phyloP scores from a whole-genome alignment of 1,139 yeast species.

The Fermentozyma sake region DNA sequence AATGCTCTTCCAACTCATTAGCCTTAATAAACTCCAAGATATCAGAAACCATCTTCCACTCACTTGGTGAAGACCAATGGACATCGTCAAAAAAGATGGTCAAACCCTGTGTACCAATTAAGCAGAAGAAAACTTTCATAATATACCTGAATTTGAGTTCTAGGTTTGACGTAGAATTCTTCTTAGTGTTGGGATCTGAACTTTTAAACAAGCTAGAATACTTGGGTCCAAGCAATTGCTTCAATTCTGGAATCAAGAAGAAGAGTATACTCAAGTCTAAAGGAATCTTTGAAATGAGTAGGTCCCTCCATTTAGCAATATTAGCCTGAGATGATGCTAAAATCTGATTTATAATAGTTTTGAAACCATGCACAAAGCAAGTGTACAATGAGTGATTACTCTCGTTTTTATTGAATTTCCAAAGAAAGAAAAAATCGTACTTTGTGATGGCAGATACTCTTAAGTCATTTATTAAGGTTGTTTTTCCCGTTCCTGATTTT shows the following conservation, averaged over 20 bases:
- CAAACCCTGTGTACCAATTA: conserved; percentile 41
- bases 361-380: conserved; percentile 31
- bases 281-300: conserved; percentile 35
- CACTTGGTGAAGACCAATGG: conserved; percentile 38
- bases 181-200: conserved; percentile 13
- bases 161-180: conserved; percentile 19
- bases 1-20: conserved; percentile 15
- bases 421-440: conserved; percentile 36
- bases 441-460: conserved; percentile 32
- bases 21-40: conserved; percentile 18
- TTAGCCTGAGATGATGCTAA: conserved; percentile 34
- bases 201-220: conserved; percentile 16
- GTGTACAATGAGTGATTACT: conserved; percentile 26
- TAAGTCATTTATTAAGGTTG: conserved; percentile 40
- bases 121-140: conserved; percentile 38
- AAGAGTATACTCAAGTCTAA: conserved; percentile 42
- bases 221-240: conserved; percentile 40
- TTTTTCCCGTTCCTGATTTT: conserved; percentile 47
- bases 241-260: conserved; percentile 43
- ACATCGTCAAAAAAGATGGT: conserved; percentile 48
- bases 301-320: conserved; percentile 41
- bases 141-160: conserved; percentile 44
- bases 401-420: conserved; percentile 35
- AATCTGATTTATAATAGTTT: conserved; percentile 39
- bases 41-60: conserved; percentile 28